Evolutionary conservation across 345 rosid species (phyloP), one percentile per base, ranked within the genome.

Genomic region (Moricandia moricandioides): DNA sequence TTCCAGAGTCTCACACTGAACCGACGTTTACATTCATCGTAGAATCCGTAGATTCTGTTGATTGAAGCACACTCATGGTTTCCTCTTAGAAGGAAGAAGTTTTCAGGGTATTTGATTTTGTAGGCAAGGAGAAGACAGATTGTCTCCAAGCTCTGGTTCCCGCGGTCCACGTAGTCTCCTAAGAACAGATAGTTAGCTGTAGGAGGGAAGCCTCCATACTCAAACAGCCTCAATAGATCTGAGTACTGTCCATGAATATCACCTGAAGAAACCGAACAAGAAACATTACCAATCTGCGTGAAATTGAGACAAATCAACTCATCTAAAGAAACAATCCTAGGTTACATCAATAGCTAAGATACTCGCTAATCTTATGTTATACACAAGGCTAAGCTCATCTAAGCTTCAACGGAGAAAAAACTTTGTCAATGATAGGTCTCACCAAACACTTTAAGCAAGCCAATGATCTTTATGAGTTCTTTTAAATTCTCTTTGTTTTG

Each of bases 151-250:
- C 98, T 90, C 66, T 90, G 98, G 87, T 93, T 93, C 43, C 98
- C 98, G 7, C 96, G 97, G 73, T 92, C 98, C 14, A 92, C 97
- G 76, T 92, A 92, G 73, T 92, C 98, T 51, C 97, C 97, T 52
- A 93, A 74, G 83, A 93, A 90, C 70, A 93, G 82, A 79, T 93
- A 93, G 85, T 93, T 93, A 67, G 95, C 88, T 65, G 71, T 80
- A 21, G 98, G 98, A 77, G 98, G 98, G 65, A 87, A 86, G 61
- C 98, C 95, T 47, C 97, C 98, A 49, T 90, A 90, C 70, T 90
- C 97, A 75, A 93, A 92, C 70, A 90, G 88, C 78, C 91, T 87
- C 84, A 93, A 82, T 55, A 93, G 90, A 83, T 93, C 97, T 45
- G 89, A 75, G 70, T 90, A 90, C 60, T 93, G 98, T 49, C 98